Evolutionary conservation across 2,329 filamentous ascomycete species (phyloP), one percentile per base, ranked within the genome.

Genomic region (Calonectria hongkongensis): DNA sequence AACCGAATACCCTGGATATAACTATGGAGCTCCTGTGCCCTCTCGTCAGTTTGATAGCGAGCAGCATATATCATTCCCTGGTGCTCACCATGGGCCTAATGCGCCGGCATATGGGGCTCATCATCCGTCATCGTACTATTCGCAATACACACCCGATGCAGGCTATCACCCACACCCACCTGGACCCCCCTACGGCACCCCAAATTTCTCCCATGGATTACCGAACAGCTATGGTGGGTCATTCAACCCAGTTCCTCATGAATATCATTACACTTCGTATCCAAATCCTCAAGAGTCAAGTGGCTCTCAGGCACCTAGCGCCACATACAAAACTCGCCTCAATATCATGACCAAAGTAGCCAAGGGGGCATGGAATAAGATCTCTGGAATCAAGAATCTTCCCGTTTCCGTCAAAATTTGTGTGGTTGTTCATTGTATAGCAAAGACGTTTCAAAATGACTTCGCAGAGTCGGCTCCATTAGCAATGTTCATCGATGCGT

Each of bases 391-490:
- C 74, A 90, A 90, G 76, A 89, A 92, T 64, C 83, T 95, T 18
- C 88, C 92, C 16, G 88, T 89, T 47, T 89, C 89, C 72, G 87
- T 94, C 58, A 91, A 91, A 75, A 87, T 94, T 18, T 89, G 90
- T 72, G 88, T 91, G 58, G 86, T 94, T 12, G 87, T 96, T 50
- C 87, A 93, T 79, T 91, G 94, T 80, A 84, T 92, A 65, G 86
- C 89, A 69, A 87, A 88, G 68, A 87, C 86, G 43, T 94, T 92
- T 79, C 85, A 88, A 51, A 82, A 88, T 18, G 87, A 86, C 62
- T 94, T 92, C 80, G 85, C 85, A 18, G 87, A 91, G 72, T 87
- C 88, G 48, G 89, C 91, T 1, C 85, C 88, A 10, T 80, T 95
- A 41, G 83, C 83, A 15, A 87, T 92, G 82, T 91, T 93, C 73